phyloP scores from a whole-genome alignment of 306 rosid genomes.

The Erythrophleum fordii region DNA sequence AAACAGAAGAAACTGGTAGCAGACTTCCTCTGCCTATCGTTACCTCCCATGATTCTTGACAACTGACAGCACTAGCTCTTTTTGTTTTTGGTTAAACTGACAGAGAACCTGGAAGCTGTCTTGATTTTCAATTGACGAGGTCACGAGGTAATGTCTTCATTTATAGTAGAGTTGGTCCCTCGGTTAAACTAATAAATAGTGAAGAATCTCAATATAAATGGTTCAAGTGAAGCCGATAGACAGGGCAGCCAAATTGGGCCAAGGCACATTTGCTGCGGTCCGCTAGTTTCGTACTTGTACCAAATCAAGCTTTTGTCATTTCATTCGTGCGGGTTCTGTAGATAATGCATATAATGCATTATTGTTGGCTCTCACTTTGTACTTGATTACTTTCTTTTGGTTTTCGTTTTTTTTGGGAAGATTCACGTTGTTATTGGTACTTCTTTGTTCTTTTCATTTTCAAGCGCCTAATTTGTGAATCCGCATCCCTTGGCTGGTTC shows the following conservation, averaged over 20 bases:
- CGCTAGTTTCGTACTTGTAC: background rate
- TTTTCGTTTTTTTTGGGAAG: background rate
- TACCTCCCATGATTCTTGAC: slow-evolving; percentile 51
- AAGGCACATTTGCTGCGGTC: background rate
- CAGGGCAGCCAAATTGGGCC: slow-evolving; percentile 24
- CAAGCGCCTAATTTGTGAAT: background rate
- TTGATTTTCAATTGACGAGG: slow-evolving; percentile 23
- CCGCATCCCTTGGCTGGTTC: background rate
- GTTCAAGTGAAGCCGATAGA: background rate
- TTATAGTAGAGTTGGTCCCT: slow-evolving; percentile 13
- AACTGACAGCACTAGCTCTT: no score
- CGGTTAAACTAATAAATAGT: background rate
- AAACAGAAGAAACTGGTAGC: slow-evolving; percentile 56
- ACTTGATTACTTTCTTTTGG: background rate
- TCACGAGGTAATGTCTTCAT: slow-evolving; percentile 2
- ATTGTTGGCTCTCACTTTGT: background rate
- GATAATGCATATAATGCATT: background rate
- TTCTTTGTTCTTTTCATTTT: background rate
- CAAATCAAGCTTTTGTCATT: no score
- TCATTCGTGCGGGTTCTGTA: no score
- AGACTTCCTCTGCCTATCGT: slow-evolving; percentile 53
- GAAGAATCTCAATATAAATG: slow-evolving; percentile 38
- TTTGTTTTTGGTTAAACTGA: no score
- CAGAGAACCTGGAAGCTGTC: background rate
- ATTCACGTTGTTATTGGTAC: background rate